These are phyloP conservation scores for Jatropha curcas DNA, from an alignment of 345 rosid genomes.

Conservation along the genomic window DNA sequence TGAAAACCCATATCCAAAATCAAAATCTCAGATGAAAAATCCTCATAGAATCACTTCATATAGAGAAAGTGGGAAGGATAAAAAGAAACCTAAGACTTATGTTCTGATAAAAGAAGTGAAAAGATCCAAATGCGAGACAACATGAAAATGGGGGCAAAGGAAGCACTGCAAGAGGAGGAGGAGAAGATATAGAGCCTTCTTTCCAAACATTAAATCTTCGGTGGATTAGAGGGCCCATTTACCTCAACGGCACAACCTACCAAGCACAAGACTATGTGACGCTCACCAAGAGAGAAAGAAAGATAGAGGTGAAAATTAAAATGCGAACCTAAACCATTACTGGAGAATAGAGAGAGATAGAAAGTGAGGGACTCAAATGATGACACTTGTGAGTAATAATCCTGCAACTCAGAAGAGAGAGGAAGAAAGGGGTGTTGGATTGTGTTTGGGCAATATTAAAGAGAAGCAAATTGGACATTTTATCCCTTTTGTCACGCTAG, in stretches of 20 bases:
- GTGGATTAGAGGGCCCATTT: slow-evolving; percentile 65
- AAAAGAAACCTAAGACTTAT: no score
- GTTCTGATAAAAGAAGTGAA: no score
- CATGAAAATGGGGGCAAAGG: slow-evolving; percentile 39
- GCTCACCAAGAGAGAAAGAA: slow-evolving; percentile 28
- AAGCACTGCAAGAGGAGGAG: no score
- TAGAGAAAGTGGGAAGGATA: no score
- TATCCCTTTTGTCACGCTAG: no score
- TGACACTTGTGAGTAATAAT: slow-evolving; percentile 36
- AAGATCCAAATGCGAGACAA: no score
- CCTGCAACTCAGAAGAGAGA: no score
- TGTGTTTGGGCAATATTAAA: no score
- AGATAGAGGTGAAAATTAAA: slow-evolving; percentile 23
- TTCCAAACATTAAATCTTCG: slow-evolving; percentile 29
- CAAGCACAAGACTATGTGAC: slow-evolving; percentile 44
- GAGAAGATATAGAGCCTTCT: slow-evolving; percentile 40
- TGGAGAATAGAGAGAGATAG: slow-evolving; percentile 17
- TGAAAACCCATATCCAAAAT: slow-evolving; percentile 34
- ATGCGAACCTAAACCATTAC: slow-evolving; percentile 47
- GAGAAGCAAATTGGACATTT: no score
- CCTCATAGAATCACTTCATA: no score
- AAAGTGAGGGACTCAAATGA: slow-evolving; percentile 31
- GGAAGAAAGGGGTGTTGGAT: no score
- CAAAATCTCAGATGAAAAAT: slow-evolving; percentile 32
- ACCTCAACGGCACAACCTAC: slow-evolving; percentile 52